Evolutionary conservation across 2,329 filamentous ascomycete genomes (phyloP), one percentile per base, ranked within the genome.

Genomic region (Sclerotinia subarctica): DNA sequence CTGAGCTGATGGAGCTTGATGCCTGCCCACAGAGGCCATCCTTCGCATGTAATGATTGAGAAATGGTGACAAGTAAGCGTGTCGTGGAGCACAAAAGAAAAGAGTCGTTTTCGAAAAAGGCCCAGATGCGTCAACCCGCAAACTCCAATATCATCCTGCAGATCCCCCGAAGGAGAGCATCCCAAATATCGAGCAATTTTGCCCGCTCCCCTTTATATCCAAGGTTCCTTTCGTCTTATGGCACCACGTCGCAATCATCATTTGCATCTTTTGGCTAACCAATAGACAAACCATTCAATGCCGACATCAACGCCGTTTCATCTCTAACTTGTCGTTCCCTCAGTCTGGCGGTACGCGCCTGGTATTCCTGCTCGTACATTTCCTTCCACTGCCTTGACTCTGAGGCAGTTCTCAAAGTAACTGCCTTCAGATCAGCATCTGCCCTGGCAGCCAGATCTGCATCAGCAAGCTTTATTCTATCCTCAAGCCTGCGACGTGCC

Each of bases 171-270:
- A 35, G 24, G 3, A 10, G 19, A 51, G 21, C 1, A 38, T 6
- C 1, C 21, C 1, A 19, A n/a, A 19, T 3, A 4, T 5, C 21
- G 6, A 7, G 11, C 2, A 49, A 19, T 7, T 3, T 3, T 2
- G 5, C 3, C 32, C 3, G 2, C 8, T 21, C 4, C 7, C 4
- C 2, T 2, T 15, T 8, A 26, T 15, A 19, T 2, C 1, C 21
- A 1, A 32, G 1, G 5, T 32, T 3, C 21, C 21, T 21, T 21
- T 13, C 13, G 24, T 11, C 44, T 62, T 21, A 51, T 15, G 51
- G 29, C 10, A 62, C 32, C 15, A 35, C 2, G 13, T 63, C 46
- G 4, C 21, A 38, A 21, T 63, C 46, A 35, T 24, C 46, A 26
- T n/a, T 15, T 2, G 29, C 47, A 13, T 13, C 10, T 10, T 24